A percentile compares a stretch with the other conserved stretches of the same genome.
phyloP scores from a whole-genome alignment of 768 basidiomycete genomes.

The Pisolithus albus region DNA sequence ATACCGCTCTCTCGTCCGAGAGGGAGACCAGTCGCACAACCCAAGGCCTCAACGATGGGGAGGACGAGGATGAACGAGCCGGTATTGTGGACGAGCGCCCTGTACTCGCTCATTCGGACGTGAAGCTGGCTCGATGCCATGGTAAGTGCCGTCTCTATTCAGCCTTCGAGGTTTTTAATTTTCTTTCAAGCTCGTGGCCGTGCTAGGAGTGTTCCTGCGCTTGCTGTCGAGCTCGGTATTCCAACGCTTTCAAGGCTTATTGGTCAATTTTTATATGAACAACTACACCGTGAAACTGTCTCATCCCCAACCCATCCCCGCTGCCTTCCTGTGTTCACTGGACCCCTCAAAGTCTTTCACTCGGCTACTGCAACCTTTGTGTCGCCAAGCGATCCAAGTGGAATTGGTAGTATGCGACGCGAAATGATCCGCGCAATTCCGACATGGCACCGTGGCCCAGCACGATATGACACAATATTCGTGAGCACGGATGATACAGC shows the following conservation, averaged over 20 bases:
- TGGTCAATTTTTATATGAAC: neutral
- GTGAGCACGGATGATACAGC: too few species aligned
- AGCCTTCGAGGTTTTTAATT: neutral
- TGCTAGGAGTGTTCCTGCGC: too few species aligned
- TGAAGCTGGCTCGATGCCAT: neutral
- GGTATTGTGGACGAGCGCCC: neutral
- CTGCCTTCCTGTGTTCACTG: too few species aligned
- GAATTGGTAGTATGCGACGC: constrained; percentile 4
- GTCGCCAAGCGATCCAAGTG: neutral
- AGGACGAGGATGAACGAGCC: neutral
- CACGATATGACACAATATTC: too few species aligned
- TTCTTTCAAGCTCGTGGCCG: neutral
- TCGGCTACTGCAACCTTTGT: too few species aligned
- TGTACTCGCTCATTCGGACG: neutral
- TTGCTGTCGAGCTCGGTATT: neutral
- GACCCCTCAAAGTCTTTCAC: too few species aligned
- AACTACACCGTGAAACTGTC: neutral
- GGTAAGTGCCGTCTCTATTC: neutral
- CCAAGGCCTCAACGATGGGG: neutral
- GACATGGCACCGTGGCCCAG: too few species aligned
- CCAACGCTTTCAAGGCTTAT: neutral
- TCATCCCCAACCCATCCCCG: too few species aligned
- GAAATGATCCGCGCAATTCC: too few species aligned
- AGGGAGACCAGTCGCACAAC: too few species aligned
- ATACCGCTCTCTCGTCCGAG: too few species aligned